Evolutionary conservation across 108 stramenopile species (phyloP), one percentile per base, ranked within the genome.

Genomic region (Pseudonitzschia multiseries): DNA sequence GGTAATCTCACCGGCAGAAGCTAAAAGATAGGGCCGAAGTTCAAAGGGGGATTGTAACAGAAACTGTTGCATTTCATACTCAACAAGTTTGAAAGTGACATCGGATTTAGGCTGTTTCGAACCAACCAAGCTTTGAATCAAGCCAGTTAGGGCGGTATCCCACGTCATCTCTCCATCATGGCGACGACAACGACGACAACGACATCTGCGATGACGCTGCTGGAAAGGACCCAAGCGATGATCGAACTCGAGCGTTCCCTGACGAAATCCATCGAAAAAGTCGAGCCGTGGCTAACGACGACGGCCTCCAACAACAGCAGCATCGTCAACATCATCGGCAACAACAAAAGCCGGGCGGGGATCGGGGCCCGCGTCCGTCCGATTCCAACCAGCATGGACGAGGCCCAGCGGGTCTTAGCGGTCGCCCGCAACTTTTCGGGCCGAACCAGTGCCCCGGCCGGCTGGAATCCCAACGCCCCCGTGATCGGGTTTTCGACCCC

Each of bases 401-500:
- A 94, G 70, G 88, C 89, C 0, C 51, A 82, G 4, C 64, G 77
- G 21, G 75, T 94, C 4, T 83, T 92, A 65, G 88, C 91, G 29
- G 81, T 92, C 18, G 89, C 90, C 2, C 81, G 89, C 3, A 78
- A 83, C 43, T 87, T 84, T 71, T 78, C 91, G 12, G 40, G 82
- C 20, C 80, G 89, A 14, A 94, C 93, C 18, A 86, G 84, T 18
- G 93, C 93, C 26, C 93, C 93, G 18, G 86, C 86, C 22, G 88
- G 83, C 56, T 94, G 93, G 93, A 92, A 92, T 81, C 82, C 93
- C 18, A 76, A 78, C 31, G 76, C 88, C 17, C 93, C 93, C 41
- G 87, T 92, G 29, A 69, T 90, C 8, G 89, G 89, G 57, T 94
- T 94, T 75, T 74, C 86, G 46, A 94, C 89, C 17, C 93, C 93